These are phyloP conservation scores for Parathielavia hyrcaniae DNA, from an alignment of 495 filamentous ascomycete species.

Conservation along the genomic window DNA sequence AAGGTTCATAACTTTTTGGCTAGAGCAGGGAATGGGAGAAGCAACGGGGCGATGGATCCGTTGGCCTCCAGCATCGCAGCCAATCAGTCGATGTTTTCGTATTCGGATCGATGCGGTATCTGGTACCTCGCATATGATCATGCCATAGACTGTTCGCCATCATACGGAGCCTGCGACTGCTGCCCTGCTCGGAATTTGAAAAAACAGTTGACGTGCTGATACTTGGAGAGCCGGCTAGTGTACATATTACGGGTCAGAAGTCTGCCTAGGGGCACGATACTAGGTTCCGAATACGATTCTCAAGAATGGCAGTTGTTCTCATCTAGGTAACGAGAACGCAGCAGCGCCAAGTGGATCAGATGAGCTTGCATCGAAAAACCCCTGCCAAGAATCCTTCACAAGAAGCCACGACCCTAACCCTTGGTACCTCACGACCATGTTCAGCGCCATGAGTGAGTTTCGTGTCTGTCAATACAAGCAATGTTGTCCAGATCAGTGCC, in stretches of 20 bases:
- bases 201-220: not conserved
- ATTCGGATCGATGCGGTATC: slow-evolving; percentile 27
- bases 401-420: not conserved
- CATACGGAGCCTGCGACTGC: slow-evolving; percentile 13
- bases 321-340: not conserved
- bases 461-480: no score
- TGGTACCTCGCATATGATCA: slow-evolving; percentile 18
- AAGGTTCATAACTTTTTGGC: slow-evolving; percentile 9
- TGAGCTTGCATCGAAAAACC: not conserved
- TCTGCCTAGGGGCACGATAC: not conserved
- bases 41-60: not conserved
- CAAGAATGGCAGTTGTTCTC: not conserved
- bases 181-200: slow-evolving; percentile 6
- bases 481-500: no score
- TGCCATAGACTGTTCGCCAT: slow-evolving; percentile 18
- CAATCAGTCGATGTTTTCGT: slow-evolving; percentile 27
- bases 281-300: slow-evolving; percentile 8
- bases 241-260: not conserved
- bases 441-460: slow-evolving; percentile 14
- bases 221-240: not conserved
- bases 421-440: not conserved
- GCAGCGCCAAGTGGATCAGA: not conserved
- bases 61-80: not conserved
- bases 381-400: slow-evolving; percentile 1
- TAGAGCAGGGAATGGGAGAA: slow-evolving; percentile 6